phyloP scores from a whole-genome alignment of 2,329 filamentous ascomycete genomes.

The Cyphellophora attinorum region DNA sequence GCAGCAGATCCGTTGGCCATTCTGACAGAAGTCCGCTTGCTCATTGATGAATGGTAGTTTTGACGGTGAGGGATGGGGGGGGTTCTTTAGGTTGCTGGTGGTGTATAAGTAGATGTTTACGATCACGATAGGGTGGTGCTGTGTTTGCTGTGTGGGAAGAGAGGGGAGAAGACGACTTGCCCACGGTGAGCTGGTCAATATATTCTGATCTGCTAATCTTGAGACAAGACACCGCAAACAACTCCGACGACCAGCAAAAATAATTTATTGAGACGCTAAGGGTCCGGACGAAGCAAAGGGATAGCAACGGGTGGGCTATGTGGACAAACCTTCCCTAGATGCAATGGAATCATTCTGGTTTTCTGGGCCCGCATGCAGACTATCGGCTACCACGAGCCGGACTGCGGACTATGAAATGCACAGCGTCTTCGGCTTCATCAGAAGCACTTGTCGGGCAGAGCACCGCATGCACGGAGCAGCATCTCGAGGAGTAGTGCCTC shows the following conservation, averaged over 20 bases:
- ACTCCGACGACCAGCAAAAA: not conserved
- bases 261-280: conserved; percentile 1
- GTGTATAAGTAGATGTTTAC: not conserved
- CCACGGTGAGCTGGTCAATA: conserved; percentile 1
- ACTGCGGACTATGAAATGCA: too few relatives aligned
- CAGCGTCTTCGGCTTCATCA: too few relatives aligned
- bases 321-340: not conserved
- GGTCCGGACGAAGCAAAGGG: not conserved
- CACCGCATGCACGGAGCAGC: too few relatives aligned
- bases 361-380: too few relatives aligned
- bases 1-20: conserved; percentile 13
- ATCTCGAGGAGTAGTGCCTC: too few relatives aligned
- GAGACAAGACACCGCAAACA: not conserved
- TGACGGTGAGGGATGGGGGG: too few relatives aligned
- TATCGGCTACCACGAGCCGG: too few relatives aligned
- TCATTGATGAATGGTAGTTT: conserved; percentile 7
- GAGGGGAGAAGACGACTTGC: not conserved
- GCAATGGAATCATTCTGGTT: not conserved
- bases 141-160: not conserved
- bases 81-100: too few relatives aligned
- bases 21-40: conserved; percentile 12
- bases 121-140: not conserved
- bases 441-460: too few relatives aligned
- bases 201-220: too few relatives aligned
- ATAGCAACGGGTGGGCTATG: not conserved